phyloP scores from a whole-genome alignment of 2,329 filamentous ascomycete genomes.

The Trichophyton schoenleinii region DNA sequence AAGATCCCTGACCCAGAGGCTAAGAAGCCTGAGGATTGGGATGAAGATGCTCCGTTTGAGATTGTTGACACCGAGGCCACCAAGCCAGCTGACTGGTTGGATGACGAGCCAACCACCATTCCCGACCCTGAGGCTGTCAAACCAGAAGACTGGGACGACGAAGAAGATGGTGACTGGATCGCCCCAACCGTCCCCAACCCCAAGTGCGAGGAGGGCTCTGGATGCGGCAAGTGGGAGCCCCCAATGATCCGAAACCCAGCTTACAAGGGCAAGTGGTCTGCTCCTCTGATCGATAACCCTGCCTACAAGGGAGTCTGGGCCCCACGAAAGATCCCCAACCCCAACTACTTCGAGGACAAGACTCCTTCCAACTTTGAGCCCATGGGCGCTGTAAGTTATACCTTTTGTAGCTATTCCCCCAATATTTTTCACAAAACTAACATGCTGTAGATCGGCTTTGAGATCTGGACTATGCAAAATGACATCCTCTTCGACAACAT shows the following conservation, averaged over 20 bases:
- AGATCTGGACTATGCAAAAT: constrained; percentile 99
- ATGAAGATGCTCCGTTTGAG: constrained; percentile 95
- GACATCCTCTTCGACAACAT: constrained; percentile 99
- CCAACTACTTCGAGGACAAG: constrained; percentile 94
- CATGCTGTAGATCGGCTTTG: constrained; percentile 67
- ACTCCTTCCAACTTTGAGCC: constrained; percentile 92
- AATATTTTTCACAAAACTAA: constrained; percentile 10
- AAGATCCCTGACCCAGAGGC: constrained; percentile 86
- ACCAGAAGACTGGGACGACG: constrained; percentile 98
- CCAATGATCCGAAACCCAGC: constrained; percentile 88
- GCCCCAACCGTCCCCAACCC: constrained; percentile 84
- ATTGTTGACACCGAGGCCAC: constrained; percentile 86
- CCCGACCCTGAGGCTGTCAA: constrained; percentile 91
- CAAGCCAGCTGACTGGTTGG: constrained; percentile 92
- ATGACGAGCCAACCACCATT: constrained; percentile 67
- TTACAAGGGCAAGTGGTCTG: constrained; percentile 98
- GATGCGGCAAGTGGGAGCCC: constrained; percentile 84
- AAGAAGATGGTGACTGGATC: constrained; percentile 98
- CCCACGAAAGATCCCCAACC: constrained; percentile 94
- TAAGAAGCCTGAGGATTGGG: constrained; percentile 95
- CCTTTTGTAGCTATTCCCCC: not conserved
- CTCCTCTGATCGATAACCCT: constrained; percentile 90
- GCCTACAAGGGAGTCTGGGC: constrained; percentile 94
- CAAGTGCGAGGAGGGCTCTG: constrained; percentile 86
- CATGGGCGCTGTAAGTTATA: constrained; percentile 74